These are phyloP conservation scores for Coniella lustricola DNA, from an alignment of 2,329 filamentous ascomycete genomes.

Conservation along the genomic window DNA sequence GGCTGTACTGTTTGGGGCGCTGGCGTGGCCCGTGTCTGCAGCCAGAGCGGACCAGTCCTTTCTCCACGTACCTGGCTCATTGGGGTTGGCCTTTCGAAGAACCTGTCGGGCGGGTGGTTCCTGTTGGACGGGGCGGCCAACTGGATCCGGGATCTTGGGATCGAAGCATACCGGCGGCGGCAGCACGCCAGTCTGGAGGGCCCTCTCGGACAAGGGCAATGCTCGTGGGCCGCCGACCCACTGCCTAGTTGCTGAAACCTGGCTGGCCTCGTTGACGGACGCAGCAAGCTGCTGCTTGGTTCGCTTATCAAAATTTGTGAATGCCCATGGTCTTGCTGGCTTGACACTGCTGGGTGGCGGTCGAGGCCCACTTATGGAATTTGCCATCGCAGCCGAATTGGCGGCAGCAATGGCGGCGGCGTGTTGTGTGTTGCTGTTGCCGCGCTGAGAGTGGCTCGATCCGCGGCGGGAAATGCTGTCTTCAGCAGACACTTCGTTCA, in stretches of 20 bases:
- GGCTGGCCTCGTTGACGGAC: constrained; percentile 10
- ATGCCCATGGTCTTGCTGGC: constrained; percentile 5
- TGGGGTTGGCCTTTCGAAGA: neutral
- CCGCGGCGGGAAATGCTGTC: constrained; percentile 15
- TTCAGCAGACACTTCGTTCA: constrained; percentile 13
- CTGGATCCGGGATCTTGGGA: constrained; percentile 3
- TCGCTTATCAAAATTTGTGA: constrained; percentile 8
- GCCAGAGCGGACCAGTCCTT: constrained; percentile 2
- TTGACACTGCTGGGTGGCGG: constrained; percentile 8
- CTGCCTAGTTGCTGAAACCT: constrained; percentile 3
- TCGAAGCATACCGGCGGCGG: constrained; percentile 12
- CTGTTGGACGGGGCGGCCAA: neutral
- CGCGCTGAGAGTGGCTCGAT: constrained; percentile 6
- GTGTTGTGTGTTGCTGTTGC: constrained; percentile 14
- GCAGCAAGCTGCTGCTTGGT: constrained; percentile 13
- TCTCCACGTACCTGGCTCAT: neutral
- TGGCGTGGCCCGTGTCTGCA: constrained; percentile 4
- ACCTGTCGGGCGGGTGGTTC: neutral
- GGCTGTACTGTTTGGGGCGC: neutral
- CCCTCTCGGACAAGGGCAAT: constrained; percentile 9
- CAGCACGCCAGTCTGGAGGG: constrained; percentile 18
- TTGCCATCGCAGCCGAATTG: neutral
- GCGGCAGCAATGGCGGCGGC: constrained; percentile 15
- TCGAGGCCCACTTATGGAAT: constrained; percentile 6
- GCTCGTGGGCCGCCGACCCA: constrained; percentile 11